Base-by-base conservation (phyloP, 306 rosid species). In the Potentilla sterilis region DNA sequence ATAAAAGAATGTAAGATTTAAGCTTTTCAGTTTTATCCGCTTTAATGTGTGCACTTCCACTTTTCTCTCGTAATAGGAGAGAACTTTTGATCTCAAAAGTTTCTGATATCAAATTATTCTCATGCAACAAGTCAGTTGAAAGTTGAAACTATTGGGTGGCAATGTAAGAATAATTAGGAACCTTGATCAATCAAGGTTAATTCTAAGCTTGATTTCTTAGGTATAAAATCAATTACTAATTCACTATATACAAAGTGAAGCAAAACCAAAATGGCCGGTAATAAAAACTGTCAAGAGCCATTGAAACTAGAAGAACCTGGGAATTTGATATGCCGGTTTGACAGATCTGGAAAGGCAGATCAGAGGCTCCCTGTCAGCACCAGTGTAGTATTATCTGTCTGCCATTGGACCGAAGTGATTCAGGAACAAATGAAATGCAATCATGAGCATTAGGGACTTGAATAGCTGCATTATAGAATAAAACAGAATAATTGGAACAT, bases 341-440 rank as follows among this genome's bases (percentile, higher is more conserved):
- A 24, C 66, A 9, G 66, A 32, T 34, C 18, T 32, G 40, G 19
- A 57, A 57, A 8, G 63, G 6, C 14, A 21, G 63, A 22, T 57
- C 14, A 57, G 63, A n/a, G 28, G 62, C 15, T n/a, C 34, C 0
- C 69, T 57, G 0, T 63, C 65, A 49, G 79, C 82, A 59, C 90
- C 85, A 13, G 37, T 68, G 81, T 75, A 86, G 85, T 75, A 54
- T 54, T 83, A 74, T 85, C 88, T 1, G 40, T 49, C 21, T 79
- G 68, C 15, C 21, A 9, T 3, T 14, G 49, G 42, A 51, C 46
- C 68, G 44, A 80, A 19, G 16, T 52, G 86, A 55, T 18, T 73
- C 71, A 12, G 83, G 87, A 68, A 90, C 75, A 1, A 80, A 34
- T 10, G 83, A 75, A 66, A 77, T 59, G 67, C 96, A 88, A 40